Evolutionary conservation across 768 basidiomycete genomes (phyloP).

Genomic region (Nidularia pulvinata): DNA sequence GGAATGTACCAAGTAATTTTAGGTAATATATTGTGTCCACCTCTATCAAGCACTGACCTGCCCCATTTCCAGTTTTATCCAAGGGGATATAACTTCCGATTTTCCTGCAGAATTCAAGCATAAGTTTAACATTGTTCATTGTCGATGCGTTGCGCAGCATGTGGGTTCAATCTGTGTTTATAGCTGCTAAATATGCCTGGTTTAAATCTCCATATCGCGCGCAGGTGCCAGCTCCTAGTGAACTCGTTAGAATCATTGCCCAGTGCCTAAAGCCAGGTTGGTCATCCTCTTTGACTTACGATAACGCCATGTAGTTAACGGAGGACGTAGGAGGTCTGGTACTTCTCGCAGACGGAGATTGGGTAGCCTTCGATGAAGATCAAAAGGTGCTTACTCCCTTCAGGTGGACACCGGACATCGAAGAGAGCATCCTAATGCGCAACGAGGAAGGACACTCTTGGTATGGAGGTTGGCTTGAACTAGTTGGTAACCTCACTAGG

Average conservation of each 20-base stretch:
- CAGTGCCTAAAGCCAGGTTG: constrained; percentile 16
- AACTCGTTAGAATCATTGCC: constrained; percentile 7
- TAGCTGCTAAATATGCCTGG: background rate
- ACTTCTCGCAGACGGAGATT: constrained; percentile 16
- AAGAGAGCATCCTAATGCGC: constrained; percentile 4
- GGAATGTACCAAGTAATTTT: background rate
- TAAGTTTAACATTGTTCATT: constrained; percentile 20
- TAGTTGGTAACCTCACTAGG: constrained; percentile 11
- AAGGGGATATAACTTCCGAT: constrained; percentile 14
- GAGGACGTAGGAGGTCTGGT: constrained; percentile 13
- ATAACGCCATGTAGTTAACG: too few relatives aligned
- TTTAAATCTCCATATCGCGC: background rate
- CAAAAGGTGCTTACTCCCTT: constrained; percentile 12
- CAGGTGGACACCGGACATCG: constrained; percentile 4
- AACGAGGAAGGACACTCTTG: constrained; percentile 10
- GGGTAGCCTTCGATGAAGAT: constrained; percentile 12
- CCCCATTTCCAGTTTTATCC: constrained; percentile 13
- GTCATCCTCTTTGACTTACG: background rate
- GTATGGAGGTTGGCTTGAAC: constrained; percentile 17
- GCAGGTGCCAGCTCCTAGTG: constrained; percentile 12
- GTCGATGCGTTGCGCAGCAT: constrained; percentile 20
- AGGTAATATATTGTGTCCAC: background rate
- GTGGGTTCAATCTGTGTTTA: constrained; percentile 6
- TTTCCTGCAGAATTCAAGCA: constrained; percentile 11
- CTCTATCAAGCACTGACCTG: background rate